Base-by-base conservation (phyloP, 129 eudicot genomes). In the Chrysanthemum makinoi region DNA sequence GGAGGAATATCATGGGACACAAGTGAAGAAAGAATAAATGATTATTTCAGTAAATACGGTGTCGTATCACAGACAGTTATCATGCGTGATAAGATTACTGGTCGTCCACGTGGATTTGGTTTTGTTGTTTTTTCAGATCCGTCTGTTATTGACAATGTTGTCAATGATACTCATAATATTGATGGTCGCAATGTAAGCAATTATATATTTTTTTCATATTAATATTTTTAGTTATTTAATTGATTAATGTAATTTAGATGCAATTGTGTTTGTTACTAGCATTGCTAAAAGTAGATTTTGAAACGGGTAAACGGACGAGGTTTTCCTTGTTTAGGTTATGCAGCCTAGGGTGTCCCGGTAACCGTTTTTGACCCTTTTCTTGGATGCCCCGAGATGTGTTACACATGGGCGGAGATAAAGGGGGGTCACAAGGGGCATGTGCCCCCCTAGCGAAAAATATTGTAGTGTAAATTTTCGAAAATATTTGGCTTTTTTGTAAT, bases 31-130 rank as follows among this genome's bases (percentile, higher is more conserved):
- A 69, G 79, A 4, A 75, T 85, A 8, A 73, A 56, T 6, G 89
- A 85, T 47, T 76, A 90, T 77, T 90, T 90, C 64, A 65, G 78
- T 70, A 83, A 87, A 66, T 90, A 83, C 82, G 96, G 96, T 12
- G 95, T 81, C 24, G 84, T 90, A 0, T 76, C 85, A 0, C 84
- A 90, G 76, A 79, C 89, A 2, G 88, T 87, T 1, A 86, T 90
- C 68, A 81, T 90, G 95, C 80, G 79, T 18, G 96, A 90, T 58
- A 82, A 83, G 71, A 79, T 55, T 46, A 87, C 96, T n/a, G 95
- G 94, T 0, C 85, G 82, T 6, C 87, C 96, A 3, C 82, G 96
- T 28, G 96, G 96, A 14, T 90, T 90, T 26, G 96, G 95, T 0
- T 90, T 90, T 58, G 87, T 87, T 20, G 83, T 86, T 2, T 90